Percentiles rank a stretch among this genome's conserved stretches.
Conservation (phyloP, 2,329 filamentous ascomycete genomes). For the Anthostomella pinea region DNA sequence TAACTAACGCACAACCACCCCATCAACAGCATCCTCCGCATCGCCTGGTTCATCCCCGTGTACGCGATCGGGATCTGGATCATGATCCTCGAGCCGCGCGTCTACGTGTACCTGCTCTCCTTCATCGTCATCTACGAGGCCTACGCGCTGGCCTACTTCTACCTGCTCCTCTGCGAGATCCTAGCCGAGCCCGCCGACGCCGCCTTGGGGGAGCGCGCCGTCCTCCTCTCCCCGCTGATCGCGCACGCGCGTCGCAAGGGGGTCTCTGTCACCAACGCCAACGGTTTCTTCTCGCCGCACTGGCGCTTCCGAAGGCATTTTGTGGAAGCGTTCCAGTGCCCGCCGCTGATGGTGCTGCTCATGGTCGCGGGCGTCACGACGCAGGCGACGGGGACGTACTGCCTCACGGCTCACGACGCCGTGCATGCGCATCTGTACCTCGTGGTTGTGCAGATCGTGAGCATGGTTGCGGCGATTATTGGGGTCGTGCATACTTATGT, state of each 20-base stretch:
- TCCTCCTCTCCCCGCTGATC: conserved; percentile 36
- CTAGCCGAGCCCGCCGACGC: conserved; percentile 25
- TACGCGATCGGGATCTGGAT: conserved; percentile 40
- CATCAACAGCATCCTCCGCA: conserved; percentile 36
- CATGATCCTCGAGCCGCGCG: conserved; percentile 34
- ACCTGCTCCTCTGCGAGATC: conserved; percentile 42
- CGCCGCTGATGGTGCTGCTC: conserved; percentile 35
- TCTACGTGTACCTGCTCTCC: conserved; percentile 38
- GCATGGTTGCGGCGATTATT: conserved; percentile 22
- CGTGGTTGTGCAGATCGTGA: conserved; percentile 25
- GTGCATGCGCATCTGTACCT: conserved; percentile 33
- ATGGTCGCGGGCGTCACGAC: conserved; percentile 38
- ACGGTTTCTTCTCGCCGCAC: conserved; percentile 24
- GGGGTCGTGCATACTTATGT: conserved; percentile 21
- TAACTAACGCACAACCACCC: too few species aligned
- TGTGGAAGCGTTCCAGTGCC: conserved; percentile 40
- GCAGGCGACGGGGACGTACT: conserved; percentile 29
- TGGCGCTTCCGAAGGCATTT: too few species aligned
- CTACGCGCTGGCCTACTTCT: conserved; percentile 41
- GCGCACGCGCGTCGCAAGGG: conserved; percentile 15
- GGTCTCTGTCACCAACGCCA: conserved; percentile 3
- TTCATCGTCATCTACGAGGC: conserved; percentile 39
- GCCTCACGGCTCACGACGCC: conserved; percentile 26
- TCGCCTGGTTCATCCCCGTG: conserved; percentile 39
- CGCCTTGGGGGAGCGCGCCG: conserved; percentile 30